phyloP scores from a whole-genome alignment of 306 rosid genomes.

The Pueraria montana region DNA sequence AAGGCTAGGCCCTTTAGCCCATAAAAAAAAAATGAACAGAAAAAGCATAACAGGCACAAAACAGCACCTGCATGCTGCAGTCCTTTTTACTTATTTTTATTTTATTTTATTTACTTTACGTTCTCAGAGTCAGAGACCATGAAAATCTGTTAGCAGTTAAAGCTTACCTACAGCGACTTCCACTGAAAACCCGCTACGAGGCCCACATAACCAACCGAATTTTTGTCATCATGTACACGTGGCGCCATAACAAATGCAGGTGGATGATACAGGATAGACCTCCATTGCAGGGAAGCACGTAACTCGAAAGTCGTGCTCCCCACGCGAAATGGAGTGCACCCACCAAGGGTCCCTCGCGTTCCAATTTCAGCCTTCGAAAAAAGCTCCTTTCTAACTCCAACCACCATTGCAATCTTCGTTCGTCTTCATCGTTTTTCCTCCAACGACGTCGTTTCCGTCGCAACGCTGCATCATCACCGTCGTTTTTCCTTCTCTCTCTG shows the following conservation, averaged over 20 bases:
- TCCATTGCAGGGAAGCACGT: conserved; percentile 29
- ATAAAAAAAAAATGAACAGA: not conserved
- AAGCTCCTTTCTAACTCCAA: conserved; percentile 32
- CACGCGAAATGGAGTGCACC: conserved; percentile 54
- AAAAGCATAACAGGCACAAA: not conserved
- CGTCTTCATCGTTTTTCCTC: not conserved
- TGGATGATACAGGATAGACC: not conserved
- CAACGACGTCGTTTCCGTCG: conserved; percentile 14
- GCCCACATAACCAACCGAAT: not conserved
- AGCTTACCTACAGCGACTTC: not conserved
- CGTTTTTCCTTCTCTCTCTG: not conserved
- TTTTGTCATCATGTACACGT: not conserved
- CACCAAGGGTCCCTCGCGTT: conserved; percentile 44
- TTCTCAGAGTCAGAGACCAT: not conserved
- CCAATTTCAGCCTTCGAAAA: conserved; percentile 41
- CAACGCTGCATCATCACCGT: not conserved
- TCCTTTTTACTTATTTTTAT: not conserved
- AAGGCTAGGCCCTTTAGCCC: not conserved
- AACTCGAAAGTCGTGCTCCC: conserved; percentile 47
- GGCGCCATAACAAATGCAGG: not conserved
- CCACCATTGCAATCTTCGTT: conserved; percentile 20
- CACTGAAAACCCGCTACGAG: not conserved
- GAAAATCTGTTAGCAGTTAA: not conserved
- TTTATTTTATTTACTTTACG: not conserved
- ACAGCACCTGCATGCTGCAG: not conserved